phyloP scores from a whole-genome alignment of 805 yeast genomes.

The Ogataea glucozyma region DNA sequence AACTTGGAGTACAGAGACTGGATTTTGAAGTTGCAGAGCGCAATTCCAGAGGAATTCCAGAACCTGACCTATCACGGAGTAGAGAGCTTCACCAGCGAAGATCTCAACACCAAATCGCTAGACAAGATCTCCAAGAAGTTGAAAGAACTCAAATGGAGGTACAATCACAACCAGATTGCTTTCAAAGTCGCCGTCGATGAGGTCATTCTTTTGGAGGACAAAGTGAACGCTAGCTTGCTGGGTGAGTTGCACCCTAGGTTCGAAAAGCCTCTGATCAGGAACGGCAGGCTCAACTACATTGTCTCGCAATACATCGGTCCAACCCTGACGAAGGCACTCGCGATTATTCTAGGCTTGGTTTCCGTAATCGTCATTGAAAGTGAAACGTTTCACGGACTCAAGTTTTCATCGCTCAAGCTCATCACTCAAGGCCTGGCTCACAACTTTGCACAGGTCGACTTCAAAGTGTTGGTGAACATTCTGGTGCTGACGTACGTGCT shows the following conservation, averaged over 20 bases:
- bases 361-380: conserved; percentile 67
- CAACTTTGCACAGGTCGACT: conserved; percentile 18
- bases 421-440: conserved; percentile 29
- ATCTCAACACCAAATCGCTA: conserved; percentile 46
- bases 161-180: conserved; percentile 56
- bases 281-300: conserved; percentile 44
- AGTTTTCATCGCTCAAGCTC: conserved; percentile 60
- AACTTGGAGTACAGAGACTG: conserved; percentile 57
- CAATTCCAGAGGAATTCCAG: conserved; percentile 42
- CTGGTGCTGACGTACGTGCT: conserved; percentile 49
- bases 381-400: conserved; percentile 72
- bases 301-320: conserved; percentile 50
- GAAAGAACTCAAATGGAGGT: conserved; percentile 51
- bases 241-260: conserved; percentile 36
- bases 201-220: conserved; percentile 58
- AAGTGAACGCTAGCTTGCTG: conserved; percentile 43
- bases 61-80: conserved; percentile 27
- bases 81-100: conserved; percentile 28
- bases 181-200: conserved; percentile 51
- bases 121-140: conserved; percentile 52
- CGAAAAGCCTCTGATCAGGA: conserved; percentile 23
- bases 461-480: conserved; percentile 43
- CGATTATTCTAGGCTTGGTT: conserved; percentile 43
- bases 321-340: conserved; percentile 40
- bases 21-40: conserved; percentile 57